Percentiles rank a stretch among this genome's conserved stretches.
phyloP scores from a whole-genome alignment of 2,329 filamentous ascomycete species.

The Aspergillus fumigatiaffinis region DNA sequence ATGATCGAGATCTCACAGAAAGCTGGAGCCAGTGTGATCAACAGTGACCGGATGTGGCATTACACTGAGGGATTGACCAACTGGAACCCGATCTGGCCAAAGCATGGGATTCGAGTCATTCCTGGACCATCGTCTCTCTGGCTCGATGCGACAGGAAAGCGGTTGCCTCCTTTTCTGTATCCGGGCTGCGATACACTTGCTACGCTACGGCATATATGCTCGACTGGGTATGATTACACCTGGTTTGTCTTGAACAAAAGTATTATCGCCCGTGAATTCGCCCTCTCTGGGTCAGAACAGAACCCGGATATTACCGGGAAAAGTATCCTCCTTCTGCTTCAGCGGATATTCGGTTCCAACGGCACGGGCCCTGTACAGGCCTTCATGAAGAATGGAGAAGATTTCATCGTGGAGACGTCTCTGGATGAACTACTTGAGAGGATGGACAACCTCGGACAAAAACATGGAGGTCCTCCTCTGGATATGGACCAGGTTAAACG shows the following conservation, averaged over 20 bases:
- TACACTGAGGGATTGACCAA: conserved; percentile 62
- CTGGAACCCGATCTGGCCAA: conserved; percentile 61
- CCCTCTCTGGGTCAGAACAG: conserved; percentile 60
- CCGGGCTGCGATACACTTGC: conserved; percentile 57
- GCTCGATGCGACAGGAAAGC: conserved; percentile 56
- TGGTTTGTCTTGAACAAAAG: conserved; percentile 59
- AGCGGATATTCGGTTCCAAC: conserved; percentile 50
- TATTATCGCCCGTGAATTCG: conserved; percentile 61
- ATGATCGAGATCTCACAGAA: conserved; percentile 57
- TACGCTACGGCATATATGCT: conserved; percentile 58
- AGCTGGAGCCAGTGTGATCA: conserved; percentile 54
- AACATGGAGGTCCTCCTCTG: conserved; percentile 45
- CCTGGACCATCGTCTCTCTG: conserved; percentile 44
- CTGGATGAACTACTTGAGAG: conserved; percentile 53
- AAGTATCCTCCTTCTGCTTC: conserved; percentile 52
- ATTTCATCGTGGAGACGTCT: conserved; percentile 58
- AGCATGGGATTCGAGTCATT: conserved; percentile 58
- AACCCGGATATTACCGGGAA: conserved; percentile 59
- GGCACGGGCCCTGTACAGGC: conserved; percentile 55
- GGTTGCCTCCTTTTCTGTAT: conserved; percentile 54
- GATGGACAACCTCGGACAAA: conserved; percentile 56
- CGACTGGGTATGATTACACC: conserved; percentile 59
- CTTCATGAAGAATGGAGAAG: conserved; percentile 56
- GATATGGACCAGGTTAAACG: conserved; percentile 44
- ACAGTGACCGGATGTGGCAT: conserved; percentile 64